Percentiles rank a stretch among this genome's conserved stretches.
phyloP scores from a whole-genome alignment of 2,329 filamentous ascomycete species.

The Ambrosiella xylebori region DNA sequence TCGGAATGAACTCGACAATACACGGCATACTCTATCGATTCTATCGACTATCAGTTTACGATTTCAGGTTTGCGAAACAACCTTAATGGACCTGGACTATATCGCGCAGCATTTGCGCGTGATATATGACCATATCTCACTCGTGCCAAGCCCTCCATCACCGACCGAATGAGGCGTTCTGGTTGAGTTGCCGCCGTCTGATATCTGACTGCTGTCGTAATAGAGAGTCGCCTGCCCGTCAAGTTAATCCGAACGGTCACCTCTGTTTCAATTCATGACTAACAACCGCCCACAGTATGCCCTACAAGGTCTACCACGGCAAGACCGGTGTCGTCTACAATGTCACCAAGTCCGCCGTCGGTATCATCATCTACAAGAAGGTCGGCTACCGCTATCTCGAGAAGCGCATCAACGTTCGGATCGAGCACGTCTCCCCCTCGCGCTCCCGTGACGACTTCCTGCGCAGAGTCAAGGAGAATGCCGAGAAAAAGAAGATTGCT shows the following conservation, averaged over 20 bases:
- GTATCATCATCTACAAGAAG: constrained; percentile 98
- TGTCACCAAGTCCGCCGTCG: constrained; percentile 93
- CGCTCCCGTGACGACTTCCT: constrained; percentile 95
- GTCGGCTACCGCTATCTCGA: constrained; percentile 99
- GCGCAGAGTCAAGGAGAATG: constrained; percentile 90
- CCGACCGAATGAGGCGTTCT: too few species aligned
- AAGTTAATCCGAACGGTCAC: not conserved
- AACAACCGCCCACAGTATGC: constrained; percentile 48
- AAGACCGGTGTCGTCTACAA: constrained; percentile 99
- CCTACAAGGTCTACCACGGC: constrained; percentile 98
- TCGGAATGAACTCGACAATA: not conserved
- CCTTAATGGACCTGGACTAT: not conserved
- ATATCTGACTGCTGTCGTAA: too few species aligned
- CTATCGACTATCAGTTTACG: not conserved
- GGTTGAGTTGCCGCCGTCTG: too few species aligned
- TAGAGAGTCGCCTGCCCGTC: too few species aligned
- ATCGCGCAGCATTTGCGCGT: too few species aligned
- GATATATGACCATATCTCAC: too few species aligned
- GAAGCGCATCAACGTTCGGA: constrained; percentile 98
- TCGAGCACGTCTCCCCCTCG: constrained; percentile 92
- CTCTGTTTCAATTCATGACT: not conserved
- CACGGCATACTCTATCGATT: not conserved
- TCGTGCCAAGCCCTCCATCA: too few species aligned
- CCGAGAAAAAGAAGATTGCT: constrained; percentile 78
- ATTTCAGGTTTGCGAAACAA: not conserved